Evolutionary conservation across 352 stramenopile genomes (phyloP), one percentile per base, ranked within the genome.

Genomic region (Phytophthora palmivora): DNA sequence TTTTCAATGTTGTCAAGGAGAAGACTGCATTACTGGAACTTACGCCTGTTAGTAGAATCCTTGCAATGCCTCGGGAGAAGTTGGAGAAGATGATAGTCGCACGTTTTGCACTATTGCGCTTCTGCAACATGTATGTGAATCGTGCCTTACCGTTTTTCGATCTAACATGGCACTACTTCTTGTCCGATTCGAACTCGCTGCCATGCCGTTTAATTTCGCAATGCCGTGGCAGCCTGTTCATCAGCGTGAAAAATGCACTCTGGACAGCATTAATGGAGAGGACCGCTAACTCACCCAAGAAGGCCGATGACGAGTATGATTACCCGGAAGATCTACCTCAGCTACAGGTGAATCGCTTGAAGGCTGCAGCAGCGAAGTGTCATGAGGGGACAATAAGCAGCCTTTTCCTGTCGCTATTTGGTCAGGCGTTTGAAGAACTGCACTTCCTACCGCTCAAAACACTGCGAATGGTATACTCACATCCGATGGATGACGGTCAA

Each of bases 401-500:
- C 26, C 46, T 97, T 12, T 77, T 90, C 26, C 59, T 83, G 8
- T 96, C 86, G 1, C 65, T 97, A 21, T 92, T 97, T 32, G 90
- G 90, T 0, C 90, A 97, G 49, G 63, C 87, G 5, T 96, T 96
- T 45, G 83, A 95, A 43, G 82, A 89, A 52, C 69, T 97, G 1
- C 88, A 97, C 48, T 97, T 96, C 49, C 32, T 96, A 19, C 80
- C 86, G 6, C 49, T 92, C 0, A 70, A 76, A 12, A 81, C 72
- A 4, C 55, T 96, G 39, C 88, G 91, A 0, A 97, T 97, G 78
- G 84, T 90, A 2, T 97, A 97, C 59, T 94, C 85, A 1, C 91
- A 97, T 47, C 91, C 90, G 5, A 97, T 97, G 91, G 91, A 97
- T 65, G 91, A 97, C 47, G 88, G 88, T 0, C 91, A 97, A 49